Conservation (phyloP, 345 rosid species). For the Syzygium oleosum region DNA sequence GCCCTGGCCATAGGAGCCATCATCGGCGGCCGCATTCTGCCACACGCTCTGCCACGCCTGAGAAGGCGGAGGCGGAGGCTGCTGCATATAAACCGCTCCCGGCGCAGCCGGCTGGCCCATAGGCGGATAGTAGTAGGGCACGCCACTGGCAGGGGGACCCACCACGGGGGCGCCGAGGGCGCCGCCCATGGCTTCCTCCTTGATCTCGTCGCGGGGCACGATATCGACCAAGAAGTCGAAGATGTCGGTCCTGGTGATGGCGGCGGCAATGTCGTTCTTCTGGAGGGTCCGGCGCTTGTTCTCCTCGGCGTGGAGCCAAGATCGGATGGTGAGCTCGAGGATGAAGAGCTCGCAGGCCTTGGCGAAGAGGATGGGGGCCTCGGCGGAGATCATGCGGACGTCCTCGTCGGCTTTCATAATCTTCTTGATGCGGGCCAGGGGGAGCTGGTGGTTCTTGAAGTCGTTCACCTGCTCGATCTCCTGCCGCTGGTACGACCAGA, state of each 20-base stretch:
- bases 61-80: conserved; percentile 72
- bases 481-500: conserved; percentile 84
- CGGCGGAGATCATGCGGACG: conserved; percentile 98
- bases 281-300: conserved; percentile 88
- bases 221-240: conserved; percentile 89
- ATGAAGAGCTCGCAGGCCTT: conserved; percentile 97
- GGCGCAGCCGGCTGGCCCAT: conserved; percentile 59
- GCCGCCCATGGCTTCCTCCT: conserved; percentile 44
- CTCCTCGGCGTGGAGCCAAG: conserved; percentile 98
- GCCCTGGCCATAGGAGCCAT: conserved; percentile 49
- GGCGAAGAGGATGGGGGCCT: conserved; percentile 85
- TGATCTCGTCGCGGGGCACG: conserved; percentile 85
- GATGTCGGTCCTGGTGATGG: conserved; percentile 82
- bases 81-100: conserved; percentile 10
- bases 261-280: conserved; percentile 93
- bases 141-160: conserved; percentile 66
- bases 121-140: conserved; percentile 82
- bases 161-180: not conserved
- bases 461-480: conserved; percentile 92
- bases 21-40: conserved; percentile 66
- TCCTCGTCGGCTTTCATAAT: conserved; percentile 99
- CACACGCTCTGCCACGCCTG: conserved; percentile 97
- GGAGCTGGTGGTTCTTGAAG: conserved; percentile 96
- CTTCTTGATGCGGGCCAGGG: conserved; percentile 91
- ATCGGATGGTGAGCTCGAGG: conserved; percentile 85